Percentiles rank a stretch among this genome's conserved stretches.
These are phyloP conservation scores for Aspergillus persii DNA, from an alignment of 2,329 filamentous ascomycete species.

Conservation along the genomic window DNA sequence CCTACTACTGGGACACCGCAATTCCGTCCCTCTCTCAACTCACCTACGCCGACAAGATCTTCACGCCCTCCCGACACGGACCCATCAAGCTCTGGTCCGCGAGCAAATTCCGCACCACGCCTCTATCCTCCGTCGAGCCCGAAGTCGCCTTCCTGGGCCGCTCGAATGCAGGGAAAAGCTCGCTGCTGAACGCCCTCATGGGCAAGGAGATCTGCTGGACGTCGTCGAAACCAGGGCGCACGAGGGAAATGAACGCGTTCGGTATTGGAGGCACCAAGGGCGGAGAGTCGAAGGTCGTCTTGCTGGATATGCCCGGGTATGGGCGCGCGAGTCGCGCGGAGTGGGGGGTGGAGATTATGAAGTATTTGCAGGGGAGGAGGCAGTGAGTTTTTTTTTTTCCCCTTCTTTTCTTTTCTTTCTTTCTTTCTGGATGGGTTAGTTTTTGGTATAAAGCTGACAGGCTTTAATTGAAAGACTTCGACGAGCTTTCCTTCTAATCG, in stretches of 20 bases:
- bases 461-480: slow-evolving; percentile 42
- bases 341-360: slow-evolving; percentile 68
- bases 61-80: slow-evolving; percentile 45
- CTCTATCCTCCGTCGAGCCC: slow-evolving; percentile 51
- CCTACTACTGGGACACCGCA: slow-evolving; percentile 53
- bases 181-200: slow-evolving; percentile 64
- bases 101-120: slow-evolving; percentile 59
- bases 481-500: slow-evolving; percentile 63
- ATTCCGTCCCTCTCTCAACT: slow-evolving; percentile 46
- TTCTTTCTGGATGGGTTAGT: neutral
- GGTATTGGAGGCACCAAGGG: slow-evolving; percentile 53
- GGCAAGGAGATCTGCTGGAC: slow-evolving; percentile 53
- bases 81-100: slow-evolving; percentile 60
- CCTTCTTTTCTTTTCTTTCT: neutral
- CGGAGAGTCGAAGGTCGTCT: slow-evolving; percentile 50
- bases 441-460: too few species aligned
- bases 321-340: slow-evolving; percentile 59
- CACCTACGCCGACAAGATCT: slow-evolving; percentile 46
- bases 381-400: slow-evolving; percentile 53
- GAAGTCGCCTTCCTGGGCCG: slow-evolving; percentile 68
- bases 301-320: slow-evolving; percentile 72
- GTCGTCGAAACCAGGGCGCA: slow-evolving; percentile 60
- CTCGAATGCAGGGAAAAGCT: slow-evolving; percentile 69
- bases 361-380: slow-evolving; percentile 61
- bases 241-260: slow-evolving; percentile 65